Evolutionary conservation across 345 rosid genomes (phyloP).

Genomic region (Rhodamnia argentea): DNA sequence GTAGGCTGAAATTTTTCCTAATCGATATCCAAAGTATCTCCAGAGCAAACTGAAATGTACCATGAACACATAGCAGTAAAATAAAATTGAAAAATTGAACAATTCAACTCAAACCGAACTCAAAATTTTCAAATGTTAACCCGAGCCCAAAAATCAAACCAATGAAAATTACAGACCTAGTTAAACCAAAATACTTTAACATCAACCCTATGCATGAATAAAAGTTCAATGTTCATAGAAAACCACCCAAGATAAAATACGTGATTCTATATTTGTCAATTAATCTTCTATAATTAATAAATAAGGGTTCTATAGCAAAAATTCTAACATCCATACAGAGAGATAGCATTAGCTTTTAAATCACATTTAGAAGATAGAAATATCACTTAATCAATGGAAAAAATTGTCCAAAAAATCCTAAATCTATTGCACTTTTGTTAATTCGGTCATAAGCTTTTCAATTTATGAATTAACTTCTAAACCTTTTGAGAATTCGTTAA

Average conservation of each 20-base stretch:
- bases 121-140: neutral
- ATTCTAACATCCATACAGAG: neutral
- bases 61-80: neutral
- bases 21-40: neutral
- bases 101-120: neutral
- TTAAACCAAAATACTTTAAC: neutral
- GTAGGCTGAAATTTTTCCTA: neutral
- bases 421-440: no score
- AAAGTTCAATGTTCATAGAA: neutral
- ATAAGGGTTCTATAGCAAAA: neutral
- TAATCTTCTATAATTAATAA: neutral
- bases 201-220: neutral
- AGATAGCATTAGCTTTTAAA: neutral
- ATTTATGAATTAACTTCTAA: no score
- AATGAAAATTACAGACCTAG: neutral
- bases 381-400: neutral
- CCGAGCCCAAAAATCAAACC: neutral
- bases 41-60: neutral
- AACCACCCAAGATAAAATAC: neutral
- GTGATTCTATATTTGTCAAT: neutral
- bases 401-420: no score
- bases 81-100: neutral
- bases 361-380: neutral
- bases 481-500: no score
- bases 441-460: no score